phyloP scores from a whole-genome alignment of 768 basidiomycete species.

The Cystobasidium onofrii region DNA sequence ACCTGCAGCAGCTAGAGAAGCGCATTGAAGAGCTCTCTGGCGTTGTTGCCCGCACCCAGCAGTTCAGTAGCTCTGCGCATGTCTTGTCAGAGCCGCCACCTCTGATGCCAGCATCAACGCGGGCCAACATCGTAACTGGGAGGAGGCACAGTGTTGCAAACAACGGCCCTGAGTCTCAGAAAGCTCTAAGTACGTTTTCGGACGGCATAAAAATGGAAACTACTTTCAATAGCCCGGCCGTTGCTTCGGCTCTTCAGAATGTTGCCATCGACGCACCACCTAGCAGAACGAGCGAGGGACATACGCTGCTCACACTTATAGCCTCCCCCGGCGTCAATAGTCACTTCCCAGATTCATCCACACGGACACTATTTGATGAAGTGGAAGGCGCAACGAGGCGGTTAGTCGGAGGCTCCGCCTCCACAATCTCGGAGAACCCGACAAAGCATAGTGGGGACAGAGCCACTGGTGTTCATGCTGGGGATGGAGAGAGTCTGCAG shows the following conservation, averaged over 20 bases:
- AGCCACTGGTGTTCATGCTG: background rate
- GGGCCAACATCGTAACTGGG: too few relatives aligned
- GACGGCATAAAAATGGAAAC: background rate
- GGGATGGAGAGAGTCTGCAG: background rate
- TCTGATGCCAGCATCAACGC: background rate
- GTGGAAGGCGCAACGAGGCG: background rate
- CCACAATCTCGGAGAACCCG: background rate
- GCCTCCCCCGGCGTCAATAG: background rate
- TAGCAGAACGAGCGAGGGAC: background rate
- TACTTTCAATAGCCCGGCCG: background rate
- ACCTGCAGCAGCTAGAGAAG: background rate
- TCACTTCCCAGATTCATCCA: background rate
- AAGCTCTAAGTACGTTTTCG: background rate
- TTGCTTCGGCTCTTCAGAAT: background rate
- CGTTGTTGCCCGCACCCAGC: background rate
- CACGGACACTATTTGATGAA: background rate
- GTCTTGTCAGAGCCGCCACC: background rate
- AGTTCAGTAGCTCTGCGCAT: background rate
- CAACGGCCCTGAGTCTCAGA: too few relatives aligned
- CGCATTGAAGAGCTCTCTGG: background rate
- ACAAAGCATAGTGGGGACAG: background rate
- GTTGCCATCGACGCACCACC: background rate
- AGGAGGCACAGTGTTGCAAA: too few relatives aligned
- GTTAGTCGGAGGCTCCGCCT: background rate
- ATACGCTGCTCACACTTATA: background rate